Percentiles rank a stretch among this genome's conserved stretches.
phyloP scores from a whole-genome alignment of 2,329 filamentous ascomycete genomes.

The Penicillium sclerotigenum region DNA sequence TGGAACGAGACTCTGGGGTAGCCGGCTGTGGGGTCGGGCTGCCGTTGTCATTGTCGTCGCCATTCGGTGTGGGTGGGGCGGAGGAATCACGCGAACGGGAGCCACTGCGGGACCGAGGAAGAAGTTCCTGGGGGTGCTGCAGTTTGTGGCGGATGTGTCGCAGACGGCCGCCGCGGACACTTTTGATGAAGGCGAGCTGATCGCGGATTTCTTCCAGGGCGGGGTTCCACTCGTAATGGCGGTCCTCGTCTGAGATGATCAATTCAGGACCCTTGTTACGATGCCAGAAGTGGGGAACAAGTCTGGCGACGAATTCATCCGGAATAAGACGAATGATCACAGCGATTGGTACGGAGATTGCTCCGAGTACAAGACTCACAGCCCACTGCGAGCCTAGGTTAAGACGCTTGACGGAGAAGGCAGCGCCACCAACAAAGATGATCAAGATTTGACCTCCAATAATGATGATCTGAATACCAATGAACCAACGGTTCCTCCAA shows the following conservation, averaged over 20 bases:
- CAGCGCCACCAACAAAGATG: constrained; percentile 65
- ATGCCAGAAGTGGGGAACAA: constrained; percentile 41
- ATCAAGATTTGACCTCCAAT: constrained; percentile 69
- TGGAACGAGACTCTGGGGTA: constrained; percentile 54
- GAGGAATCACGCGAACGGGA: constrained; percentile 45
- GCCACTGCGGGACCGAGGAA: constrained; percentile 45
- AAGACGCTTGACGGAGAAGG: constrained; percentile 62
- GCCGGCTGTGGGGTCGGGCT: constrained; percentile 44
- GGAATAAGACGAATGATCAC: constrained; percentile 60
- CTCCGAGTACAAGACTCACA: constrained; percentile 65
- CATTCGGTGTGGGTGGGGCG: constrained; percentile 55
- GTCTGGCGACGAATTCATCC: constrained; percentile 51
- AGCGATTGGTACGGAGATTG: constrained; percentile 65
- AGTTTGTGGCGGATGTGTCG: constrained; percentile 60
- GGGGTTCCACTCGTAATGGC: constrained; percentile 56
- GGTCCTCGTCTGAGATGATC: constrained; percentile 47
- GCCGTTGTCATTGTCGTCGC: constrained; percentile 52
- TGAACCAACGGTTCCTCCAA: constrained; percentile 46
- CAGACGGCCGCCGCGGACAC: constrained; percentile 60
- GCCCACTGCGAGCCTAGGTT: constrained; percentile 64
- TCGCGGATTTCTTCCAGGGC: constrained; percentile 62
- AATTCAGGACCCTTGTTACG: constrained; percentile 43
- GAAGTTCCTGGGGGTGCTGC: constrained; percentile 52
- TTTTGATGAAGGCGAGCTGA: constrained; percentile 62
- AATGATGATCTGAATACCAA: constrained; percentile 64